Evolutionary conservation across 2,329 filamentous ascomycete species (phyloP), one percentile per base, ranked within the genome.

Genomic region (Talaromyces marneffei): DNA sequence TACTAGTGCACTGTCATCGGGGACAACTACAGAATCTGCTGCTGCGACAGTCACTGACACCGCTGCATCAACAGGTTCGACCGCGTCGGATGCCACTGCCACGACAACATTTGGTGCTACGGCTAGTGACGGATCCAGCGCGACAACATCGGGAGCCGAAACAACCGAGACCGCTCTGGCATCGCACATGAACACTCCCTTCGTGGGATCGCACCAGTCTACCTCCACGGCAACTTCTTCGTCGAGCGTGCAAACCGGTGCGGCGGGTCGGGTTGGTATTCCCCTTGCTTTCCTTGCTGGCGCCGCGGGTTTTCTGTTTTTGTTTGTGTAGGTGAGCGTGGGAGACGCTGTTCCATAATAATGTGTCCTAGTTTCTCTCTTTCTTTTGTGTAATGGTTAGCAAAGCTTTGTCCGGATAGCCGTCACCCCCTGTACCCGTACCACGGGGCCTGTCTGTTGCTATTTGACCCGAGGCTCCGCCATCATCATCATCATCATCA

Each of bases 251-350:
- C 57, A 58, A 8, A 66, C 64, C 39, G 69, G 65, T 18, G 64
- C 61, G 44, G 70, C 70, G 18, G 69, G 65, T 25, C 64, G 68
- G 14, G 61, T 72, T 7, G 67, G 68, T 4, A 72, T 68, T 63
- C 70, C 75, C 6, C 64, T 70, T 23, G 70, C 70, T 6, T 62
- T 75, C 16, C 62, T 70, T 9, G 60, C 74, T 46, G 69, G 71
- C n/a, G 70, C 70, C 1, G 64, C 72, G n/a, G 73, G 68, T 27
- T 67, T 74, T 6, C 64, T 76, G 44, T 66, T 55, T 12, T 9
- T 70, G 48, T 72, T 72, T 60, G 62, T 75, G 6, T 39, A 55
- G 33, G 6, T 25, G 7, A n/a, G 40, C 40, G 20, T 4, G 18
- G 40, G 27, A n/a, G n/a, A n/a, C n/a, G n/a, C n/a, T n/a, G n/a